phyloP scores from a whole-genome alignment of 768 basidiomycete genomes.

The Favolaschia claudopus region DNA sequence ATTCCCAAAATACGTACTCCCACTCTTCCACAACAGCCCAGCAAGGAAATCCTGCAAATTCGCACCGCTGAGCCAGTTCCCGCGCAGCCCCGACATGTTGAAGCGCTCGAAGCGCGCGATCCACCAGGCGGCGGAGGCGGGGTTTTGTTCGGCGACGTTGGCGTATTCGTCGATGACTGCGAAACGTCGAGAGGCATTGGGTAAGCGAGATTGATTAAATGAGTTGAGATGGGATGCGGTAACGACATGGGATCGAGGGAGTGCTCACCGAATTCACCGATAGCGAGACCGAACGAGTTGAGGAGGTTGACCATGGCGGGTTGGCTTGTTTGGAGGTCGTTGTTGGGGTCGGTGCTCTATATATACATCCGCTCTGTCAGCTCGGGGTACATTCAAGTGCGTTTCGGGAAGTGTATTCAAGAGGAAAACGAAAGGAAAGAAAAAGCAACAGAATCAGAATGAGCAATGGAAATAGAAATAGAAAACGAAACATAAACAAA shows the following conservation, averaged over 20 bases:
- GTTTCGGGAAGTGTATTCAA: neutral
- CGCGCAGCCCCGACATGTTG: conserved; percentile 29
- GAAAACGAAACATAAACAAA: too few species aligned
- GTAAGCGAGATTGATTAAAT: too few species aligned
- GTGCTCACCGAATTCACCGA: conserved; percentile 25
- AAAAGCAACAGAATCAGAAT: too few species aligned
- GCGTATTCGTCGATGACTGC: conserved; percentile 32
- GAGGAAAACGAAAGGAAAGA: too few species aligned
- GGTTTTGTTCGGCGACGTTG: conserved; percentile 24
- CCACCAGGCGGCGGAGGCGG: conserved; percentile 30
- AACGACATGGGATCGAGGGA: too few species aligned
- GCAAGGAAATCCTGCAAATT: conserved; percentile 28
- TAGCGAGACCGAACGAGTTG: conserved; percentile 18
- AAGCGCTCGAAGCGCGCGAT: conserved; percentile 30
- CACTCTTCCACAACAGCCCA: conserved; percentile 29
- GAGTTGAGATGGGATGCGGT: too few species aligned
- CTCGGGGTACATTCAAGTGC: too few species aligned
- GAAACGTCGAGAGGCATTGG: too few species aligned
- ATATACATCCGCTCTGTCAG: too few species aligned
- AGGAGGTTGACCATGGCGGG: conserved; percentile 27
- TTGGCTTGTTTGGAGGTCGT: conserved; percentile 29
- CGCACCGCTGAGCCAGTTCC: conserved; percentile 29
- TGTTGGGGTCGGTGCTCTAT: conserved; percentile 27
- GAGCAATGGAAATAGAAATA: too few species aligned
- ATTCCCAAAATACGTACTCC: conserved; percentile 29